Percentiles rank a stretch among this genome's conserved stretches.
These are phyloP conservation scores for Trametopsis cervina DNA, from an alignment of 768 basidiomycete species.

Conservation along the genomic window DNA sequence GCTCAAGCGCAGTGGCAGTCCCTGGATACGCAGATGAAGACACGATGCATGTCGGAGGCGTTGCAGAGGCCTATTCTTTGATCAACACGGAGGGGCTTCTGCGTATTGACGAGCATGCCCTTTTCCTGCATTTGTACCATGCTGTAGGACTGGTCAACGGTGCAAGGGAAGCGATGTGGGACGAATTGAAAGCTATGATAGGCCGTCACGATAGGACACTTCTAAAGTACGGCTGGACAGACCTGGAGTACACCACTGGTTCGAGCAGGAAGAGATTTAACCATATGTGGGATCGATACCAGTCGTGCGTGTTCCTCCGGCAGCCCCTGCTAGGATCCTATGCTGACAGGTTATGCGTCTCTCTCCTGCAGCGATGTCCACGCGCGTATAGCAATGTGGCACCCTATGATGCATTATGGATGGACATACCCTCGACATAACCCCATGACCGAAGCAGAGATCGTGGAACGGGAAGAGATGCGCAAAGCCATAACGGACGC, in stretches of 20 bases:
- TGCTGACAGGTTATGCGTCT: no score
- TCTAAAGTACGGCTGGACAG: constrained; percentile 19
- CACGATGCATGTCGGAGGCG: constrained; percentile 7
- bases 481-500: constrained; percentile 22
- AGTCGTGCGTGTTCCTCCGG: constrained; percentile 12
- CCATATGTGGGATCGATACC: constrained; percentile 18
- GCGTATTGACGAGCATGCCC: constrained; percentile 17
- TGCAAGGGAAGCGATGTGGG: constrained; percentile 25
- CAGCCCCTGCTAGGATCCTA: neutral
- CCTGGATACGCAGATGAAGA: constrained; percentile 8
- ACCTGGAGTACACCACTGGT: constrained; percentile 16
- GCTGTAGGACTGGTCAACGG: constrained; percentile 17
- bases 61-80: constrained; percentile 12
- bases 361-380: constrained; percentile 20
- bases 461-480: constrained; percentile 19
- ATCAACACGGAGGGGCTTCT: constrained; percentile 13
- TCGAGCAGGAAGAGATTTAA: constrained; percentile 18
- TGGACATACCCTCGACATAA: constrained; percentile 22
- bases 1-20: neutral
- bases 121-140: constrained; percentile 22
- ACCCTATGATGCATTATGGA: constrained; percentile 20
- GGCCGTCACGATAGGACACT: constrained; percentile 7
- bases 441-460: constrained; percentile 19
- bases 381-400: constrained; percentile 20
- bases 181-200: constrained; percentile 18